Percentiles rank a stretch among this genome's conserved stretches.
phyloP scores from a whole-genome alignment of 148 eudicot species.

The Camellia granthamiana region DNA sequence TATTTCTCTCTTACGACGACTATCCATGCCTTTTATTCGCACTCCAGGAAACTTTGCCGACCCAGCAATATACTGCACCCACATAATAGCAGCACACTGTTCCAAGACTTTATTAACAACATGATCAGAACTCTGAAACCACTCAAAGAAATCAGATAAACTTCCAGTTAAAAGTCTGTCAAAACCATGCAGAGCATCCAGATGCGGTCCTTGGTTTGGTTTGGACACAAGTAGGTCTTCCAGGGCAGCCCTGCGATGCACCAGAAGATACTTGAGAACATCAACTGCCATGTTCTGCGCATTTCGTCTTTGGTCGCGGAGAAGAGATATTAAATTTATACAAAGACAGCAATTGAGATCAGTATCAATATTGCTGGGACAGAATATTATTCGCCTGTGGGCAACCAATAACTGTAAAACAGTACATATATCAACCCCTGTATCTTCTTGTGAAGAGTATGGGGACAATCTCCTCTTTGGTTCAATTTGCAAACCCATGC shows the following conservation, averaged over 20 bases:
- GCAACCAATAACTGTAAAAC: slow-evolving; percentile 91
- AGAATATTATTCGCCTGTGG: slow-evolving; percentile 78
- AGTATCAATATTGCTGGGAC: slow-evolving; percentile 86
- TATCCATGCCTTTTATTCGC: slow-evolving; percentile 88
- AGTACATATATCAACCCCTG: slow-evolving; percentile 65
- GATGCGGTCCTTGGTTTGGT: slow-evolving; percentile 61
- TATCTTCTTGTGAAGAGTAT: slow-evolving; percentile 46
- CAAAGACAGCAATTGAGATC: slow-evolving; percentile 93
- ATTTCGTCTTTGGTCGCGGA: slow-evolving; percentile 62
- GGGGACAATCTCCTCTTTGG: slow-evolving; percentile 34
- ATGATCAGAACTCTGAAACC: slow-evolving; percentile 75
- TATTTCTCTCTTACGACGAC: slow-evolving; percentile 81
- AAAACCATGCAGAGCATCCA: slow-evolving; percentile 88
- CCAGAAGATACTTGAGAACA: slow-evolving; percentile 80
- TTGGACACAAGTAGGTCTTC: slow-evolving; percentile 91
- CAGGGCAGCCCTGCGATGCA: slow-evolving; percentile 84
- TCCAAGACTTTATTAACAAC: slow-evolving; percentile 79
- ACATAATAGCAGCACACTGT: slow-evolving; percentile 92
- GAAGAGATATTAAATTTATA: slow-evolving; percentile 81
- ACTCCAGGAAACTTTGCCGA: slow-evolving; percentile 93
- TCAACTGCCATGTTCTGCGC: slow-evolving; percentile 71
- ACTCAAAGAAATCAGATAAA: slow-evolving; percentile 69
- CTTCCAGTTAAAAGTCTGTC: slow-evolving; percentile 84
- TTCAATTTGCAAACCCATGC: slow-evolving; percentile 58
- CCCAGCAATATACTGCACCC: slow-evolving; percentile 91